These are phyloP conservation scores for Lagenidium sp. DNA, from an alignment of 352 stramenopile genomes.

Conservation along the genomic window DNA sequence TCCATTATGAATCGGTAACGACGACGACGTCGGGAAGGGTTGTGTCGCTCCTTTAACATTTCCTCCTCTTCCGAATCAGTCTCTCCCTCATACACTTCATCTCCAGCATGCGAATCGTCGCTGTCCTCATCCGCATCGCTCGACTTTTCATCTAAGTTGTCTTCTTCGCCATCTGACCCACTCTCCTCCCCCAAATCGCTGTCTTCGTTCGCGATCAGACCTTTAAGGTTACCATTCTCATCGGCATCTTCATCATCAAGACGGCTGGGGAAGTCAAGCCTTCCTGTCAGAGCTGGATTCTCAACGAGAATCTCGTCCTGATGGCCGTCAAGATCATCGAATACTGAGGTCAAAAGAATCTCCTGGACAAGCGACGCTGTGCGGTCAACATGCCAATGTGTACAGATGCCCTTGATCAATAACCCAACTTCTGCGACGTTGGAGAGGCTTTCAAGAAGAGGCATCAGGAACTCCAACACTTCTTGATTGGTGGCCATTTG, in stretches of 20 bases:
- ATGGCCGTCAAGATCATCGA: conserved; percentile 80
- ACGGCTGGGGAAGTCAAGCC: conserved; percentile 73
- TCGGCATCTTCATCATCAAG: conserved; percentile 76
- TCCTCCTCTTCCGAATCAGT: conserved; percentile 63
- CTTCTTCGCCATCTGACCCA: conserved; percentile 23
- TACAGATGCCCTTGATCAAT: conserved; percentile 46
- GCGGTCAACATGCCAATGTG: conserved; percentile 56
- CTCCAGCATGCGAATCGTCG: conserved; percentile 21
- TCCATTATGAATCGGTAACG: conserved; percentile 72
- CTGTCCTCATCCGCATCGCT: conserved; percentile 27
- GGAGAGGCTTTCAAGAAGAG: conserved; percentile 65
- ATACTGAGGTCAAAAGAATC: conserved; percentile 58
- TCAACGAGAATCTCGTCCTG: conserved; percentile 62
- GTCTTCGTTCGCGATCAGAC: conserved; percentile 54
- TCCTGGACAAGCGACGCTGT: conserved; percentile 58
- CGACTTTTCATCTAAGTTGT: conserved; percentile 17
- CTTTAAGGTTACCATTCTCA: conserved; percentile 74
- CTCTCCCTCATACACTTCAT: conserved; percentile 42
- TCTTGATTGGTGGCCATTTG: conserved; percentile 38
- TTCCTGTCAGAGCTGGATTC: conserved; percentile 39
- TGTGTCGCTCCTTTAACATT: conserved; percentile 10
- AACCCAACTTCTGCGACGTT: conserved; percentile 57
- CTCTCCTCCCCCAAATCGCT: conserved; percentile 55
- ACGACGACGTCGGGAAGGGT: conserved; percentile 7
- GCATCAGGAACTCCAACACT: conserved; percentile 52